Evolutionary conservation across 768 basidiomycete genomes (phyloP), one percentile per base, ranked within the genome.

Genomic region (Pluteus cervinus): DNA sequence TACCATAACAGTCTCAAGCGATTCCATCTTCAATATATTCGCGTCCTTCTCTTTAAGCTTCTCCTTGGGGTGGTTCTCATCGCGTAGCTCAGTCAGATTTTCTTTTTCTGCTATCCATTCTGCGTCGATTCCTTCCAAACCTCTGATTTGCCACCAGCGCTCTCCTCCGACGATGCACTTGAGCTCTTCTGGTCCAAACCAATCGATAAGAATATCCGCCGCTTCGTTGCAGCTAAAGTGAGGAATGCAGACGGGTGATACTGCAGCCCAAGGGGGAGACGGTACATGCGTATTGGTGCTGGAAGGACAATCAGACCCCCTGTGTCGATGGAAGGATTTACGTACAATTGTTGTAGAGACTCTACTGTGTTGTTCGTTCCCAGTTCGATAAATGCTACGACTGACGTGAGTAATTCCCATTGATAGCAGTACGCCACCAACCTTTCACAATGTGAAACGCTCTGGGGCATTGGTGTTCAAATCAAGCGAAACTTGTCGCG

Each of bases 101-200:
- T 85, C 89, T 66, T 73, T 84, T 38, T 85, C 77, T 2, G 79
- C 79, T 32, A 93, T 77, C 91, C 91, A 94, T 55, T 94, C 85
- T 0, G 73, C 87, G 51, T 88, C 77, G 8, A 94, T 73, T 5
- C 91, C 92, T 36, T 75, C 62, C 31, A 90, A 54, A 14, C 85
- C 82, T 28, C 93, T 80, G 23, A 93, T 89, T 60, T 96, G 93
- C 94, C 94, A 98, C 92, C 94, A 98, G 55, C 93, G 92, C 4
- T 78, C 76, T 1, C 94, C 94, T 7, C 94, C 94, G 3, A 91
- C 81, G 21, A 89, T 54, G 26, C 70, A 71, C 45, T 76, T 73
- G 33, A 72, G 76, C 26, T 84, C 75, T 50, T 86, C 82, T n/a
- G 92, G 91, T 2, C 92, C 91, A 6, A 96, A 67, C 3, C 79